phyloP scores from a whole-genome alignment of 2,329 filamentous ascomycete species.

The Leptodontidium sp. region DNA sequence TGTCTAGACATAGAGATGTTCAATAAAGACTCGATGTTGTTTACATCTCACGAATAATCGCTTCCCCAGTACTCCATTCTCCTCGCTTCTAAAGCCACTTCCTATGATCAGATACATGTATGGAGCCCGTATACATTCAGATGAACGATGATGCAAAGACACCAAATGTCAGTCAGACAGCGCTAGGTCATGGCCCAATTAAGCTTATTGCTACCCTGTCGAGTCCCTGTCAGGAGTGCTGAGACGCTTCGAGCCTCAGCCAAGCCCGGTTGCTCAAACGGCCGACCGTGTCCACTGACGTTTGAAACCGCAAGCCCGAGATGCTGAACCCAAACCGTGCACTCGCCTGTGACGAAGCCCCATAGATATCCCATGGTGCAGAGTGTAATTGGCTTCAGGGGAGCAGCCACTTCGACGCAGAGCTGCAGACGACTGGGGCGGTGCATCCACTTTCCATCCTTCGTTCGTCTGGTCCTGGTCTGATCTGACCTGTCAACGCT shows the following conservation, averaged over 20 bases:
- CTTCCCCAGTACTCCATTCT: conserved; percentile 12
- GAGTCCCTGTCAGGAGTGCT: conserved; percentile 11
- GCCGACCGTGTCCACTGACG: not conserved
- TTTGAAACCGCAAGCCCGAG: conserved; percentile 10
- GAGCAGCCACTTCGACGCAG: not conserved
- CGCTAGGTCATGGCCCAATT: conserved; percentile 18
- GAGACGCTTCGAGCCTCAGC: conserved; percentile 17
- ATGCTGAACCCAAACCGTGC: conserved; percentile 10
- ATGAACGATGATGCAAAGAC: conserved; percentile 11
- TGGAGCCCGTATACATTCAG: not conserved
- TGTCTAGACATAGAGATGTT: not conserved
- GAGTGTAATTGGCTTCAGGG: not conserved
- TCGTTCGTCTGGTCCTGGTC: conserved; percentile 10
- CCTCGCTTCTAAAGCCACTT: not conserved
- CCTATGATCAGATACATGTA: not conserved
- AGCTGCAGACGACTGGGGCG: conserved; percentile 14
- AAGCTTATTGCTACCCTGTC: conserved; percentile 19
- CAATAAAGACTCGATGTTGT: not conserved
- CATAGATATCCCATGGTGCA: not conserved
- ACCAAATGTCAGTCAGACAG: conserved; percentile 6
- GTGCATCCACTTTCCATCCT: conserved; percentile 7
- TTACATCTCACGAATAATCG: not conserved
- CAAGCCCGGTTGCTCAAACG: conserved; percentile 21
- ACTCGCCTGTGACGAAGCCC: not conserved
- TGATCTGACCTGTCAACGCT: conserved; percentile 11